Conservation (phyloP, 2,329 filamentous ascomycete species). For the Cladophialophora yegresii region DNA sequence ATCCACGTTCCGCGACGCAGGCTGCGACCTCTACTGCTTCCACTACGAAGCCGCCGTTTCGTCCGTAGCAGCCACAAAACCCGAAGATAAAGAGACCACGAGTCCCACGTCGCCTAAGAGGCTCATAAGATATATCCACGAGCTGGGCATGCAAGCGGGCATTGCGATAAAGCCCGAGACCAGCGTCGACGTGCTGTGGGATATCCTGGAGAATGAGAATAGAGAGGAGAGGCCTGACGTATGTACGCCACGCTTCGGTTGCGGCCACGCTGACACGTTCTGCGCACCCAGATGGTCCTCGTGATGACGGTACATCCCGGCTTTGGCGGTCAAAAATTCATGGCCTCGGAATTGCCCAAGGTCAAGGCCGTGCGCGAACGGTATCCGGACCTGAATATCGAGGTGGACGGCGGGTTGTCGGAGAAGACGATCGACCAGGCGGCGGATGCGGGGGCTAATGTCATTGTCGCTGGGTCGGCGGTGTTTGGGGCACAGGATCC, state of each 20-base stretch:
- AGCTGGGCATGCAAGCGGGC: constrained; percentile 81
- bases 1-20: constrained; percentile 87
- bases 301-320: constrained; percentile 98
- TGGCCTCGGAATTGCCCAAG: constrained; percentile 93
- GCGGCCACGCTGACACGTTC: constrained; percentile 12
- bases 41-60: constrained; percentile 92
- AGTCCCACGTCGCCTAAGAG: constrained; percentile 77
- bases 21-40: constrained; percentile 99
- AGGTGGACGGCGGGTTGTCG: constrained; percentile 91
- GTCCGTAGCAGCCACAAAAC: constrained; percentile 79
- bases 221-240: constrained; percentile 84
- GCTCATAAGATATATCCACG: constrained; percentile 87
- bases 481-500: constrained; percentile 93
- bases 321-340: constrained; percentile 98
- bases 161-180: constrained; percentile 96
- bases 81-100: constrained; percentile 65
- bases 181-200: constrained; percentile 85
- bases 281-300: constrained; percentile 76
- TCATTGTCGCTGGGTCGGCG: constrained; percentile 94
- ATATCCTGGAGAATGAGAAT: constrained; percentile 74
- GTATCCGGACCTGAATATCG: constrained; percentile 93
- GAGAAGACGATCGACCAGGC: constrained; percentile 89
- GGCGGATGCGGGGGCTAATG: constrained; percentile 92
- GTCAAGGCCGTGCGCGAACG: constrained; percentile 77
- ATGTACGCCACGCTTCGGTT: constrained; percentile 49